Conservation (phyloP, 208 protist species). For the Acanthamoeba lenticulata region DNA sequence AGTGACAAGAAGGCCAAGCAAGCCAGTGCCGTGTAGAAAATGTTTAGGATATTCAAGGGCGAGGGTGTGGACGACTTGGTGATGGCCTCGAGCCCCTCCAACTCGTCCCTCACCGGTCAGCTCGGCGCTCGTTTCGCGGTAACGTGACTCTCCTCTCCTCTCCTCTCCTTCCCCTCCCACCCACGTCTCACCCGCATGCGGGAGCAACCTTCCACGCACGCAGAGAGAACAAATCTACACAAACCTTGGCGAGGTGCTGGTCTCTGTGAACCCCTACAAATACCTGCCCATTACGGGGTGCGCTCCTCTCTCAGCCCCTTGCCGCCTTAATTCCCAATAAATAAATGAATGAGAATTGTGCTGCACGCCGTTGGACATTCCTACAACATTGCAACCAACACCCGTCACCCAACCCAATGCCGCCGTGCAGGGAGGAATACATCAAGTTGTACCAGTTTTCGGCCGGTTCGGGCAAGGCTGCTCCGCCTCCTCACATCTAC, state of each 20-base stretch:
- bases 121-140: not conserved
- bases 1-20: too few species aligned
- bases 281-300: not conserved
- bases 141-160: not conserved
- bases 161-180: not conserved
- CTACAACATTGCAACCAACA: too few species aligned
- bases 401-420: too few species aligned
- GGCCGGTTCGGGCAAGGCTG: not conserved
- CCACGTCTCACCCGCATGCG: not conserved
- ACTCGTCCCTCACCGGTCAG: not conserved
- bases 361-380: too few species aligned
- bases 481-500: constrained; percentile 20
- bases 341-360: too few species aligned
- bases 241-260: not conserved
- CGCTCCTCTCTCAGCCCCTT: not conserved
- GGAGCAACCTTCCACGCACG: too few species aligned
- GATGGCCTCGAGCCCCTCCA: not conserved
- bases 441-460: constrained; percentile 25
- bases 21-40: too few species aligned
- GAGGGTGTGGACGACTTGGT: constrained; percentile 14
- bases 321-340: too few species aligned
- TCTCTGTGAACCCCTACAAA: constrained; percentile 16
- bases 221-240: constrained; percentile 10
- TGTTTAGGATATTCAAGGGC: constrained; percentile 8
- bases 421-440: not conserved